A percentile compares a stretch with the other conserved stretches of the same genome.
Evolutionary conservation across 2,329 filamentous ascomycete species (phyloP).

Genomic region (Aphanoascus verrucosus): DNA sequence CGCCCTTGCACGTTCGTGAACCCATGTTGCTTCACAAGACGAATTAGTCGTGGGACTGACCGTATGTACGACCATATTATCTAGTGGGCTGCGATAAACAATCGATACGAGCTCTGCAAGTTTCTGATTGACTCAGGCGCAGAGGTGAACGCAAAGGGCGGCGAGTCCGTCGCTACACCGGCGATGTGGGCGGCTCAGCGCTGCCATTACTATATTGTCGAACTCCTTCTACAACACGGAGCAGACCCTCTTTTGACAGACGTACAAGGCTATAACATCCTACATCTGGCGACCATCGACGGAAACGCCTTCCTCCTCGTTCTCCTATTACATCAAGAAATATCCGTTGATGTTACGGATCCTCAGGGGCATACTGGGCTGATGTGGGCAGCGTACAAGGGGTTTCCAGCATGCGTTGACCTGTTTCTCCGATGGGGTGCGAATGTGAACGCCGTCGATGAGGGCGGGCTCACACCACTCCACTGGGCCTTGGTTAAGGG

Average conservation of each 20-base stretch:
- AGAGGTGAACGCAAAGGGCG: slow-evolving; percentile 88
- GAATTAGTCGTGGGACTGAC: slow-evolving; percentile 11
- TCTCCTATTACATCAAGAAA: slow-evolving; percentile 85
- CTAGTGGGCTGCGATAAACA: slow-evolving; percentile 98
- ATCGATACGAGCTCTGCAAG: slow-evolving; percentile 93
- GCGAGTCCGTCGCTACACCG: slow-evolving; percentile 86
- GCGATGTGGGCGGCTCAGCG: slow-evolving; percentile 95
- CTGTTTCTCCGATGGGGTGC: slow-evolving; percentile 90
- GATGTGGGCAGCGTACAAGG: slow-evolving; percentile 99
- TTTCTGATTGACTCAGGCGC: slow-evolving; percentile 79
- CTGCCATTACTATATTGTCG: slow-evolving; percentile 92
- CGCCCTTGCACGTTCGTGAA: slow-evolving; percentile 66
- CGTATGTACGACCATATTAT: slow-evolving; percentile 12
- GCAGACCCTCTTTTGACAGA: slow-evolving; percentile 89
- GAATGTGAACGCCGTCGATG: slow-evolving; percentile 79
- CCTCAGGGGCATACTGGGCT: slow-evolving; percentile 82
- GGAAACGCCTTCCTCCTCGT: slow-evolving; percentile 86
- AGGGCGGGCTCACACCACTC: slow-evolving; percentile 85
- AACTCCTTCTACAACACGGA: slow-evolving; percentile 80
- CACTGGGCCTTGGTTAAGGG: slow-evolving; percentile 97
- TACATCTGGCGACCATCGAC: slow-evolving; percentile 94
- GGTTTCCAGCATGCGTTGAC: slow-evolving; percentile 83
- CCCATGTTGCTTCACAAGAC: neutral
- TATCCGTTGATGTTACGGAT: slow-evolving; percentile 85
- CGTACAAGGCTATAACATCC: slow-evolving; percentile 92